A percentile compares a stretch with the other conserved stretches of the same genome.
Evolutionary conservation across 352 stramenopile genomes (phyloP).

Genomic region (Phytophthora ramorum): DNA sequence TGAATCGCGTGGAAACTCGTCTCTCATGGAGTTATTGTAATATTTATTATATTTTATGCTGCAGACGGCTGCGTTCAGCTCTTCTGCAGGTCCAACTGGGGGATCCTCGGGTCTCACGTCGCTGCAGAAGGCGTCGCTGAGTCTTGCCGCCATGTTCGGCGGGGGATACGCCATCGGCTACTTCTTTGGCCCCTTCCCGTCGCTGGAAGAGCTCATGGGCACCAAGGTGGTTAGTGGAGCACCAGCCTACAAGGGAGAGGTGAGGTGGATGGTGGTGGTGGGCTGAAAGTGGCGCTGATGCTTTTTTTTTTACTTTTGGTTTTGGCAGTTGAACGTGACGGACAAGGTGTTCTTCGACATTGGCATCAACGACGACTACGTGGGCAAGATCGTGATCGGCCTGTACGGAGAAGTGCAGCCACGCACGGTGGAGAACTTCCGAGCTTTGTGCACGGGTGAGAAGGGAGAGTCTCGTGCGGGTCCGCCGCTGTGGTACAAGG

Average conservation of each 20-base stretch:
- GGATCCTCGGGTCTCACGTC: constrained; percentile 40
- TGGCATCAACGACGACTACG: constrained; percentile 93
- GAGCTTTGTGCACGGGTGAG: constrained; percentile 83
- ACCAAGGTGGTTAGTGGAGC: constrained; percentile 40
- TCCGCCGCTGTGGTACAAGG: constrained; percentile 98
- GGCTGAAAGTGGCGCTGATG: not conserved
- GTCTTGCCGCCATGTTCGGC: constrained; percentile 57
- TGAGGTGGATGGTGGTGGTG: constrained; percentile 7
- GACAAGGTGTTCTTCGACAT: constrained; percentile 97
- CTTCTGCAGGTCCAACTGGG: constrained; percentile 19
- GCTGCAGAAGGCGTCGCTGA: constrained; percentile 52
- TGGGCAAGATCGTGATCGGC: constrained; percentile 85
- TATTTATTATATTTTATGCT: not conserved
- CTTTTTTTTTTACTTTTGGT: constrained; percentile 1
- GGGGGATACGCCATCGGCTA: constrained; percentile 76
- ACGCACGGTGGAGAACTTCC: constrained; percentile 85
- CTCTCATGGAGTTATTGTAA: not conserved
- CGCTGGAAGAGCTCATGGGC: constrained; percentile 63
- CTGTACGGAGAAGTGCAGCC: constrained; percentile 83
- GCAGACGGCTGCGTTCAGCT: constrained; percentile 36
- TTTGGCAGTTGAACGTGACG: constrained; percentile 58
- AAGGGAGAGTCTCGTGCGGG: constrained; percentile 75
- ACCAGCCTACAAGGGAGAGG: constrained; percentile 55
- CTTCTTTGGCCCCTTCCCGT: constrained; percentile 71
- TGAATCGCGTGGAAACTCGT: not conserved